phyloP scores from a whole-genome alignment of 163 green algal genomes.

The Chlorella variabilis region DNA sequence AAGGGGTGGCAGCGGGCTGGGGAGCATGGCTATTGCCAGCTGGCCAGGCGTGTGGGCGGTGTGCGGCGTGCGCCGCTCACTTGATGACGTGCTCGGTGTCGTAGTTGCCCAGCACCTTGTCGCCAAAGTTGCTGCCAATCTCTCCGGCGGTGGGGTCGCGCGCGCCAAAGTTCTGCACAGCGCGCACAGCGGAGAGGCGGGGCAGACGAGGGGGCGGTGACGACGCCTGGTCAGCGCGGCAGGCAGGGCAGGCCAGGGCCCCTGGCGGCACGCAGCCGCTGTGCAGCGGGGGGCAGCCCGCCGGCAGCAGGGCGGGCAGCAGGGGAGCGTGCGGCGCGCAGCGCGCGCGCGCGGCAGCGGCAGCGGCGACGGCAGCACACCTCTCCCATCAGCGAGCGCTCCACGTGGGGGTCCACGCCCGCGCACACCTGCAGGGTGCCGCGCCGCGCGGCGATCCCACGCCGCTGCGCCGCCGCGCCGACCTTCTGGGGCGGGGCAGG shows the following conservation, averaged over 20 bases:
- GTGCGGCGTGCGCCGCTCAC: slow-evolving; percentile 41
- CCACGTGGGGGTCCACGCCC: slow-evolving; percentile 20
- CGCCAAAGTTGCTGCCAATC: slow-evolving; percentile 78
- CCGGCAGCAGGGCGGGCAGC: not conserved
- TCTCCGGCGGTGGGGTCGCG: slow-evolving; percentile 80
- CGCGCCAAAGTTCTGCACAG: slow-evolving; percentile 78
- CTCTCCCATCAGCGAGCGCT: slow-evolving; percentile 46
- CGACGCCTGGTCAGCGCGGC: no score
- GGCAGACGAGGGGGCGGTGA: not conserved
- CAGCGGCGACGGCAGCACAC: slow-evolving; percentile 27
- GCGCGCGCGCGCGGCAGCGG: not conserved
- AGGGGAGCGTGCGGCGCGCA: not conserved
- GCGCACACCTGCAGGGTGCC: slow-evolving; percentile 20
- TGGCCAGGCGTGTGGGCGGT: no score
- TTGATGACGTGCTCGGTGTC: slow-evolving; percentile 91
- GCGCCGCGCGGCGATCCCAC: not conserved
- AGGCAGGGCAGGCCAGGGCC: no score
- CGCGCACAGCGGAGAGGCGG: not conserved
- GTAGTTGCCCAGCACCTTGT: slow-evolving; percentile 83
- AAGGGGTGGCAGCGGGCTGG: not conserved
- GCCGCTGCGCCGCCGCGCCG: not conserved
- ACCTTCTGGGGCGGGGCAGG: slow-evolving; percentile 13
- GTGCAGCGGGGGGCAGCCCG: not conserved
- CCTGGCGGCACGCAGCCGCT: not conserved
- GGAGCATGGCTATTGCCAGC: no score